Base-by-base conservation (phyloP, 257 asterid genomes). In the Haberlea rhodopensis region DNA sequence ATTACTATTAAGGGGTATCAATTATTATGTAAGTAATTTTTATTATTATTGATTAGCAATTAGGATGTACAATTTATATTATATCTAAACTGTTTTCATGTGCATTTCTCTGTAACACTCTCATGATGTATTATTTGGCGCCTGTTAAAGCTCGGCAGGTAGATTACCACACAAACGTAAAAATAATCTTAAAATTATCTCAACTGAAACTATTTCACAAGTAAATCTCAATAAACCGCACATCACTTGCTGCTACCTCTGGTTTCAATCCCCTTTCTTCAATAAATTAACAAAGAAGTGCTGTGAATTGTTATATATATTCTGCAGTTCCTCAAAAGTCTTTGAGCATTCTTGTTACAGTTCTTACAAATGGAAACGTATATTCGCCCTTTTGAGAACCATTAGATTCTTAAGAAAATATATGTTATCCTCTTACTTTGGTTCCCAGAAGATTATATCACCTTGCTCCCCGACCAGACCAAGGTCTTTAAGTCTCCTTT, bases 381-480 rank as follows among this genome's bases (percentile, higher is more conserved):
- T 9, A 58, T 53, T 34, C 25, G 25, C 59, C 21, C 4, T 56
- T 24, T 27, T 21, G 18, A 27, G 69, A 56, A 62, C 16, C 65
- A 24, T 57, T 54, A 22, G 69, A 69, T 60, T 49, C 25, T 63
- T 16, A 54, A 55, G 49, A 53, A 54, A 53, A 19, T 63, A 25
- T 16, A 51, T 62, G 15, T 25, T 13, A 22, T 7, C 48, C 49
- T 20, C 71, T 76, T 82, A 82, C 72, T 82, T 84, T 32, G 91
- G 87, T 68, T 94, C 99, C 97, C 99, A 94, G 79, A 87, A 90
- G 73, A 94, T 90, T 7, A 94, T 87, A 11, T 94, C 99, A 63
- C 97, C 97, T 83, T 90, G 95, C 60, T 94, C 94, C 49, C 99
- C 99, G 53, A 87, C 94, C n/a, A 92, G 79, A 63, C 94, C 97